Evolutionary conservation across 1,139 yeast species (phyloP), one percentile per base, ranked within the genome.

Genomic region (Suhomyces wounanorum): DNA sequence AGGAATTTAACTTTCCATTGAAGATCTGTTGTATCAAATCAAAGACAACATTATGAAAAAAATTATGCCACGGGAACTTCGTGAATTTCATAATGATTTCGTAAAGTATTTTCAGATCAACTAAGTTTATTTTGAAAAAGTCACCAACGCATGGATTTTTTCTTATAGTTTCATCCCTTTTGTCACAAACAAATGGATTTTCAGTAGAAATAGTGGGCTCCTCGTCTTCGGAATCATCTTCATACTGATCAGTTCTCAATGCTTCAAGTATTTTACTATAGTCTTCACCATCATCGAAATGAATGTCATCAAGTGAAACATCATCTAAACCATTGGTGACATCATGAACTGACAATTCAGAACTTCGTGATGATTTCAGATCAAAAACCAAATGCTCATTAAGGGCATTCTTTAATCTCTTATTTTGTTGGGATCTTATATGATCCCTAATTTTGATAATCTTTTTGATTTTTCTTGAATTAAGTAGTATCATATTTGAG

Each of bases 11-110:
- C 53, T 77, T 77, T 2, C 81, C 82, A 59, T 77, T 77, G 58
- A 77, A 77, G 8, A 77, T 73, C 54, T 77, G 81, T 55, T 77
- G 82, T 21, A 77, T 67, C 52, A 77, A 49, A 57, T 77, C 82
- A 64, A 77, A 77, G 7, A 77, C 80, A 21, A 77, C 81, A 57
- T 77, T 77, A 56, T 77, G 82, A 62, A 76, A 77, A 58, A 77
- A 77, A 50, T 77, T 77, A 52, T 77, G 78, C 80, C 81, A 77
- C 5, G 79, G 77, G 55, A 62, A 75, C 45, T 64, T 58, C 2
- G 77, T 72, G 56, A 77, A 74, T 54, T 69, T 73, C 21, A 64
- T 57, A 14, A 76, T 65, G 23, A 77, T 72, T 44, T 67, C 64
- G 30, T 59, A 49, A 48, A 77, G 63, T 39, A 77, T 68, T 4